Conservation (phyloP, 768 basidiomycete genomes). For the Panus rudis region DNA sequence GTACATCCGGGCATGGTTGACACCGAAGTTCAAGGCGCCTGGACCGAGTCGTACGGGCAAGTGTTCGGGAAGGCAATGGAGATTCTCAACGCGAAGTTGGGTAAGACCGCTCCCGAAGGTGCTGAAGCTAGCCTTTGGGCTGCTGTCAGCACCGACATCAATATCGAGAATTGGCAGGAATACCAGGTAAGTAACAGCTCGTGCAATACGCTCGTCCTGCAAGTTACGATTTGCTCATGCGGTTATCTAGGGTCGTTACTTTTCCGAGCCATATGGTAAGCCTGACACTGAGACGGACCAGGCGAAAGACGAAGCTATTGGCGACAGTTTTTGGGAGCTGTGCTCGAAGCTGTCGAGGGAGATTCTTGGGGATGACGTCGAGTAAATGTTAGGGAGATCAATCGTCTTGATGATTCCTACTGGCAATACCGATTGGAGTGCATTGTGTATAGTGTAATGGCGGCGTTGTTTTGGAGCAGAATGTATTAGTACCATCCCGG, state of each 20-base stretch:
- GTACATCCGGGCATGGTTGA: slow-evolving; percentile 25
- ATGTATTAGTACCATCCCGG: no score
- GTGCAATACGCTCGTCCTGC: no score
- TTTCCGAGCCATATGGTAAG: slow-evolving; percentile 20
- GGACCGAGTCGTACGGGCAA: slow-evolving; percentile 20
- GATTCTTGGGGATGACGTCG: slow-evolving; percentile 20
- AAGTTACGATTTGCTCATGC: background rate
- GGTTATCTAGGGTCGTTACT: slow-evolving; percentile 21
- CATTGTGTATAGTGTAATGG: no score
- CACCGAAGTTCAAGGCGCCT: slow-evolving; percentile 20
- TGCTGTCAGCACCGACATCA: slow-evolving; percentile 21
- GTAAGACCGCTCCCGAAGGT: slow-evolving; percentile 24
- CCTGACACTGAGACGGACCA: slow-evolving; percentile 18
- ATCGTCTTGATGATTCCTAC: no score
- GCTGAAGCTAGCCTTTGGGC: slow-evolving; percentile 25
- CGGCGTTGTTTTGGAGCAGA: no score
- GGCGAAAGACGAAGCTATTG: slow-evolving; percentile 14
- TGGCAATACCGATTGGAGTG: no score
- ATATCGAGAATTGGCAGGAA: slow-evolving; percentile 20
- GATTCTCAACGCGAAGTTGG: slow-evolving; percentile 10
- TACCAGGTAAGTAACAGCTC: slow-evolving; percentile 22
- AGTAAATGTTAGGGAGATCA: no score
- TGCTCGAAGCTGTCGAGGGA: slow-evolving; percentile 17
- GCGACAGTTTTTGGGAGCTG: slow-evolving; percentile 18
- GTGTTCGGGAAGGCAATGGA: slow-evolving; percentile 17